Conservation (phyloP, 495 filamentous ascomycete species). For the Alectoria sarmentosa region DNA sequence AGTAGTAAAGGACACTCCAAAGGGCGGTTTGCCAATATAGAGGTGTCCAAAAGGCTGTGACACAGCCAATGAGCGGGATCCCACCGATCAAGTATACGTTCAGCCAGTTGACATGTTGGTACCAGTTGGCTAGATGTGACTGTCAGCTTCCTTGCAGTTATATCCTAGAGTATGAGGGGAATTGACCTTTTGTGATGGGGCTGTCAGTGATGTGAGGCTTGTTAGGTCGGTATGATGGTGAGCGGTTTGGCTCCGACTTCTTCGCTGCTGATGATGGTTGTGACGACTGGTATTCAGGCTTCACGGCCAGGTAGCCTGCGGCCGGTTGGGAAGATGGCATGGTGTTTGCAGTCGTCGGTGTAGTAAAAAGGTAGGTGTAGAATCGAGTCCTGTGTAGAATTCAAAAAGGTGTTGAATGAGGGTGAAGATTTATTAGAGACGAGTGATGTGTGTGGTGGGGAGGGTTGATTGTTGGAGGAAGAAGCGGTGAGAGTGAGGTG, state of each 20-base stretch:
- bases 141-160: not conserved
- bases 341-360: not conserved
- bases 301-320: slow-evolving; percentile 26
- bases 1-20: slow-evolving; percentile 80
- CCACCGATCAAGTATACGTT: slow-evolving; percentile 82
- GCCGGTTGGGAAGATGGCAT: slow-evolving; percentile 30
- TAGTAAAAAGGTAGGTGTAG: not conserved
- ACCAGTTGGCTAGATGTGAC: slow-evolving; percentile 74
- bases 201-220: slow-evolving; percentile 53
- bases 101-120: slow-evolving; percentile 95
- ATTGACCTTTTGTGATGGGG: slow-evolving; percentile 41
- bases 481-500: not conserved
- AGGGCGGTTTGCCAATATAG: slow-evolving; percentile 66
- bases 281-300: slow-evolving; percentile 28
- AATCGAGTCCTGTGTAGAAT: not conserved
- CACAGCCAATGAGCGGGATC: slow-evolving; percentile 68
- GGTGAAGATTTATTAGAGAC: not conserved
- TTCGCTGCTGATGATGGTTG: slow-evolving; percentile 27
- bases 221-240: slow-evolving; percentile 37
- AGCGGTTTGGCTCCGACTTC: slow-evolving; percentile 29
- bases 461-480: not conserved
- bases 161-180: not conserved
- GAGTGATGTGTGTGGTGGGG: not conserved
- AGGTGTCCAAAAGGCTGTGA: slow-evolving; percentile 77
- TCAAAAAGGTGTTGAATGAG: not conserved